Conservation (phyloP, 768 basidiomycete genomes). For the Auriculariales sp. region DNA sequence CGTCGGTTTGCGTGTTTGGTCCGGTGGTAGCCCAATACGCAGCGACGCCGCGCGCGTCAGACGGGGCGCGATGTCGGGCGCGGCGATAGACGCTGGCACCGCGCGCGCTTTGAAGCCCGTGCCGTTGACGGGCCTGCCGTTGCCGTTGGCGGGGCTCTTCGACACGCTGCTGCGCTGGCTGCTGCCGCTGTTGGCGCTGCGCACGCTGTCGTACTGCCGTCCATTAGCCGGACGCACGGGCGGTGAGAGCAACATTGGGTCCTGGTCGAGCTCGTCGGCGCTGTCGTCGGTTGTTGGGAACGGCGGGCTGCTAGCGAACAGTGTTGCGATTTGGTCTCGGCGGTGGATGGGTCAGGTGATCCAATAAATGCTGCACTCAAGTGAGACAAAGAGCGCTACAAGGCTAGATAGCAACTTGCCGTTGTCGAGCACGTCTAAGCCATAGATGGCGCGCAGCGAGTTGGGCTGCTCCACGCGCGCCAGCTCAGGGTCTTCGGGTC, state of each 20-base stretch:
- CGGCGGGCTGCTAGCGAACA: conserved; percentile 74
- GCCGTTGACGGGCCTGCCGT: conserved; percentile 23
- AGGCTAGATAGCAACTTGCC: too few species aligned
- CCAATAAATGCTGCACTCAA: conserved; percentile 67
- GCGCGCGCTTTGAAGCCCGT: conserved; percentile 48
- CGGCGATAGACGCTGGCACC: conserved; percentile 41
- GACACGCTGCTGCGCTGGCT: neutral
- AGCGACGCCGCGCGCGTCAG: conserved; percentile 9
- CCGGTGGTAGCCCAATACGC: conserved; percentile 4
- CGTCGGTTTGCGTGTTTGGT: neutral
- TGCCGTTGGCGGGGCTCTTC: too few species aligned
- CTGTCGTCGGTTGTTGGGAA: conserved; percentile 59
- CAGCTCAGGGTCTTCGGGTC: conserved; percentile 41
- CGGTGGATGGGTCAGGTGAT: conserved; percentile 47
- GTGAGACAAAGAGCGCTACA: too few species aligned
- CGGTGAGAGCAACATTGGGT: conserved; percentile 33
- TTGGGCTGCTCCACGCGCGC: conserved; percentile 41
- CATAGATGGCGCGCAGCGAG: conserved; percentile 61
- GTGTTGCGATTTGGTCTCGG: conserved; percentile 66
- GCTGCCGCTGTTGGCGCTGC: neutral
- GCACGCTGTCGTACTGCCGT: neutral
- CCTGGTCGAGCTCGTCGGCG: conserved; percentile 8
- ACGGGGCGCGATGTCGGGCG: conserved; percentile 8
- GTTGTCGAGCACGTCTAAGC: conserved; percentile 38
- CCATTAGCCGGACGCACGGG: neutral